Conservation (phyloP, 148 eudicot species). For the Vaccinium vitisidaea region DNA sequence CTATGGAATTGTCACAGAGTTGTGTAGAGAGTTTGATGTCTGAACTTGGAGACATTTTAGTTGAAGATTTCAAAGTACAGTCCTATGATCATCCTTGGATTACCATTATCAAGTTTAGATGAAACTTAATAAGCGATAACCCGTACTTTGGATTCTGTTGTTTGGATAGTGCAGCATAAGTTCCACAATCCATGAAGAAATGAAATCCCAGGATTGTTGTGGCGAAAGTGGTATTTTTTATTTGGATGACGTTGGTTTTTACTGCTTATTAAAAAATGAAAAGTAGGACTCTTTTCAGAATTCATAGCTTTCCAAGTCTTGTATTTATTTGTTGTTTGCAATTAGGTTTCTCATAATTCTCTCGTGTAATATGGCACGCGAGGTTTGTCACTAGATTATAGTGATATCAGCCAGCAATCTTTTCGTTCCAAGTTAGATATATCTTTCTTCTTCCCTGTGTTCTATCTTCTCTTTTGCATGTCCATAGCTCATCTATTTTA, state of each 20-base stretch:
- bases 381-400: neutral
- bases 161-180: neutral
- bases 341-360: neutral
- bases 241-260: neutral
- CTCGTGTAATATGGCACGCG: neutral
- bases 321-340: neutral
- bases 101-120: neutral
- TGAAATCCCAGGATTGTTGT: neutral
- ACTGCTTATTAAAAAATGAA: neutral
- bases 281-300: neutral
- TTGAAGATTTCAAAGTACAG: neutral
- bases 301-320: neutral
- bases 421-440: neutral
- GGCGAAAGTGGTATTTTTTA: neutral
- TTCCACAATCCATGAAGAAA: neutral
- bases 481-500: neutral
- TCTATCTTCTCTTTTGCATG: neutral
- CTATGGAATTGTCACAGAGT: neutral
- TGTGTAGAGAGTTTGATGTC: neutral
- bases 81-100: neutral
- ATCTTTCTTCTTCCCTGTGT: neutral
- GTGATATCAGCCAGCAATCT: neutral
- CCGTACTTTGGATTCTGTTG: neutral
- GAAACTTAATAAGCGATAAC: neutral
- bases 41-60: neutral